These are phyloP conservation scores for Candida wancherniae DNA, from an alignment of 805 yeast species.

Conservation along the genomic window DNA sequence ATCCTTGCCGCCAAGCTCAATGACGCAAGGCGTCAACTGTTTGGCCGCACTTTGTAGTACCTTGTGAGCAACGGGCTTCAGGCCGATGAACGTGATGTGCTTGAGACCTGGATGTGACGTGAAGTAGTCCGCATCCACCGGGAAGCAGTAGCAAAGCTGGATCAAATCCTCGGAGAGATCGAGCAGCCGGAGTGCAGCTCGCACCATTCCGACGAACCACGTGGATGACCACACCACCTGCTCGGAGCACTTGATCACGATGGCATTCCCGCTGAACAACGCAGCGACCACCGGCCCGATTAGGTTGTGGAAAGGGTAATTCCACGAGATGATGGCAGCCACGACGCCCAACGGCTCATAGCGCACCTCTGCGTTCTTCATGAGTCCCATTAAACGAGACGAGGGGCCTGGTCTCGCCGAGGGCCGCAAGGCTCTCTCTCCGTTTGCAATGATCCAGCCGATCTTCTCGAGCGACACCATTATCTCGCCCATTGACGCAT, in stretches of 20 bases:
- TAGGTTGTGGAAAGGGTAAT: slow-evolving; percentile 92
- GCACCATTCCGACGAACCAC: slow-evolving; percentile 69
- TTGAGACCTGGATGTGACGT: slow-evolving; percentile 77
- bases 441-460: slow-evolving; percentile 84
- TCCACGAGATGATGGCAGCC: slow-evolving; percentile 92
- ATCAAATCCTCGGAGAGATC: slow-evolving; percentile 78
- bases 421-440: slow-evolving; percentile 64
- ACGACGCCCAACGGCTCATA: slow-evolving; percentile 91
- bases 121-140: slow-evolving; percentile 81
- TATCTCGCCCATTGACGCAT: slow-evolving; percentile 95
- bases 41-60: slow-evolving; percentile 81
- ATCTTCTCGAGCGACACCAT: slow-evolving; percentile 91
- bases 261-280: slow-evolving; percentile 85
- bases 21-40: slow-evolving; percentile 89
- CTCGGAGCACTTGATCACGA: slow-evolving; percentile 91
- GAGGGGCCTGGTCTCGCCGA: slow-evolving; percentile 85
- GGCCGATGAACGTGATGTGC: slow-evolving; percentile 93
- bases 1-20: slow-evolving; percentile 96
- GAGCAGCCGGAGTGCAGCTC: slow-evolving; percentile 65
- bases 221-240: slow-evolving; percentile 93
- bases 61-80: slow-evolving; percentile 88
- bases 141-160: slow-evolving; percentile 85
- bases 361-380: slow-evolving; percentile 89
- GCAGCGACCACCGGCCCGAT: slow-evolving; percentile 91
- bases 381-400: slow-evolving; percentile 69